Base-by-base conservation (phyloP, 2,329 filamentous ascomycete species). In the Pseudogymnoascus sp. region DNA sequence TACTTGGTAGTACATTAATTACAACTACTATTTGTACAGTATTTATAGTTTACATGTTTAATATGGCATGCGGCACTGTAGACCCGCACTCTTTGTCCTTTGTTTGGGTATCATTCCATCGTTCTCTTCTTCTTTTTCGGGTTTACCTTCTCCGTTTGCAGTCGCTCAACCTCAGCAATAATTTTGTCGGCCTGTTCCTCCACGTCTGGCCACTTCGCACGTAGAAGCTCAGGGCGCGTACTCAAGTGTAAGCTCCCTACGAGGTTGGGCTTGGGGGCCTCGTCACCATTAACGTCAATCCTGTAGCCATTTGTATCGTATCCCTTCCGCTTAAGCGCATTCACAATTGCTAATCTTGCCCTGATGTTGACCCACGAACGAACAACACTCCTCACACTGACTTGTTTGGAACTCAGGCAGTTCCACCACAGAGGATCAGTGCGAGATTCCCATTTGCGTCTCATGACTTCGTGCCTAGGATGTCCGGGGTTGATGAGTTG, bases 361-460 rank as follows among this genome's bases (percentile, higher is more conserved):
- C 79, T 77, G 64, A 78, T 75, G 23, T 72, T 71, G 23, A 73
- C 73, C 72, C 76, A 78, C 11, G 76, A 77, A 18, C 83, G 75
- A n/a, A 84, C 75, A 21, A 78, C 77, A 6, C 74, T 73, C 63
- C 78, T 80, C 12, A 23, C 36, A 21, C 72, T 70, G 2, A 66
- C 62, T 69, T 71, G 62, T 65, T 69, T 65, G 62, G 72, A 66
- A 59, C 45, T 64, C 64, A 76, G 68, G 5, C 80, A 75, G 14
- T 73, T 71, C 78, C 79, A 82, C 77, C 81, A 81, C 16, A 85
- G 73, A 36, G 69, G 73, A 73, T 68, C 76, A 73, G 8, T 71
- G 47, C 78, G 75, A 63, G 72, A 70, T 6, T 69, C 67, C 62
- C 74, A 77, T 63, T 73, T 69, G 42, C 77, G 68, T 23, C 70